A percentile compares a stretch with the other conserved stretches of the same genome.
phyloP scores from a whole-genome alignment of 202 grass and related monocot species.

The Musa balbisiana region DNA sequence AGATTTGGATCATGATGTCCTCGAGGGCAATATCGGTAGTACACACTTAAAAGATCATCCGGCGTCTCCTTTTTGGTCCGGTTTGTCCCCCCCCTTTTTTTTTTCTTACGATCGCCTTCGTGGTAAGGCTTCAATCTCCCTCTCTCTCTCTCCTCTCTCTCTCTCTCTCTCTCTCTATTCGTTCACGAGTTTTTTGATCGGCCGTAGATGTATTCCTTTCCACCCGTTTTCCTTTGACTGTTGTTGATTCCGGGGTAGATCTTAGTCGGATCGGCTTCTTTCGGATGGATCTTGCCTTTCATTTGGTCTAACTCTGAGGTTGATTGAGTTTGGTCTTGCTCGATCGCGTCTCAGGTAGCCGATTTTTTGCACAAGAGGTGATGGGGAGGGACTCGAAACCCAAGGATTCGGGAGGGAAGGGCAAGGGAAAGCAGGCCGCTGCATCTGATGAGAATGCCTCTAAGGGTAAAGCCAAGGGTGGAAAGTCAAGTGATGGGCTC shows the following conservation, averaged over 20 bases:
- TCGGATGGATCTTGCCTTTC: neutral
- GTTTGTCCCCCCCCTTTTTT: neutral
- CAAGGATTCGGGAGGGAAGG: slow-evolving; percentile 54
- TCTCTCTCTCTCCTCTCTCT: neutral
- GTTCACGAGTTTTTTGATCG: neutral
- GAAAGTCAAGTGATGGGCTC: slow-evolving; percentile 69
- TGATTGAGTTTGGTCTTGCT: neutral
- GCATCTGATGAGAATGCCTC: slow-evolving; percentile 36
- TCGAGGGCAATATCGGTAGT: too few relatives aligned
- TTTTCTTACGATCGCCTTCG: neutral
- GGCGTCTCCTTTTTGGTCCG: too few relatives aligned
- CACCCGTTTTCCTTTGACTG: neutral
- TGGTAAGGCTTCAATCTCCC: neutral
- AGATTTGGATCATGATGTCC: too few relatives aligned
- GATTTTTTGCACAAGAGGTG: neutral
- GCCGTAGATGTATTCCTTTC: neutral
- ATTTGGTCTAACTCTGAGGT: neutral
- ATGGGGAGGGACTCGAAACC: slow-evolving; percentile 90
- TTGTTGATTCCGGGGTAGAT: neutral
- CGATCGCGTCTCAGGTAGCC: neutral
- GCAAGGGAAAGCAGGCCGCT: slow-evolving; percentile 67
- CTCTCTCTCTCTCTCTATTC: neutral
- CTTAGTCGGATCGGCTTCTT: neutral
- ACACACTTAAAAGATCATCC: too few relatives aligned
- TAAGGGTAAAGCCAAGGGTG: slow-evolving; percentile 74